A percentile compares a stretch with the other conserved stretches of the same genome.
phyloP scores from a whole-genome alignment of 177 flowering plant genomes.

The Tripterygium wilfordii region DNA sequence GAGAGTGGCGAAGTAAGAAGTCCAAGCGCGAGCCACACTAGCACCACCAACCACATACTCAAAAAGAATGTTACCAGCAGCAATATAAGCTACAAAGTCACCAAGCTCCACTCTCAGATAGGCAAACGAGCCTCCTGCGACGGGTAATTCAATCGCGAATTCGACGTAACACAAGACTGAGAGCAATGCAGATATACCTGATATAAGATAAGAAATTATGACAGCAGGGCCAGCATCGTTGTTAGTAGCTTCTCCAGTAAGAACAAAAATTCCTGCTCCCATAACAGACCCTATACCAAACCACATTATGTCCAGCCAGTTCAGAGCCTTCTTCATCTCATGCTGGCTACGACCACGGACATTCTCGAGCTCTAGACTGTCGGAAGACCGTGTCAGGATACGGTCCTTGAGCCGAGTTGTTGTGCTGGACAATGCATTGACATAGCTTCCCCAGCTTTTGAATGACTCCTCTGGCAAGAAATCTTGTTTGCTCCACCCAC shows the following conservation, averaged over 20 bases:
- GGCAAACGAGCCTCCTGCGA: constrained; percentile 45
- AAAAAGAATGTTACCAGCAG: constrained; percentile 64
- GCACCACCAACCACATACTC: constrained; percentile 55
- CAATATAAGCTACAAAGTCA: constrained; percentile 64
- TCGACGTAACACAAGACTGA: constrained; percentile 59
- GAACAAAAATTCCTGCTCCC: constrained; percentile 55
- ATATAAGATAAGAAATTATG: constrained; percentile 36
- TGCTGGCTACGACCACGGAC: constrained; percentile 10
- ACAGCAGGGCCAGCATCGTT: constrained; percentile 45
- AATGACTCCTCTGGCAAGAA: constrained; percentile 32
- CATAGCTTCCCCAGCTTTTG: constrained; percentile 19
- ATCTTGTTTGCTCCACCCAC: constrained; percentile 13
- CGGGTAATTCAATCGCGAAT: constrained; percentile 53
- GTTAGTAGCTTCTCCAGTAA: constrained; percentile 40
- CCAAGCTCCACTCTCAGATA: constrained; percentile 56
- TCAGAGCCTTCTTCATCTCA: constrained; percentile 36
- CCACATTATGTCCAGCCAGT: constrained; percentile 57
- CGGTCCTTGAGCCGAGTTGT: constrained; percentile 11
- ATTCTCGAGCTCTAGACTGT: constrained; percentile 7
- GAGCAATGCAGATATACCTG: constrained; percentile 49
- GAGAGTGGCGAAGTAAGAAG: constrained; percentile 63
- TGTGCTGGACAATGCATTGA: constrained; percentile 13
- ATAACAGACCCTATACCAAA: constrained; percentile 52
- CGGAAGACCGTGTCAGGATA: constrained; percentile 10
- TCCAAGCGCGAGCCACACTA: constrained; percentile 61